Base-by-base conservation (phyloP, 805 yeast species). In the Yamadazyma nakazawae region DNA sequence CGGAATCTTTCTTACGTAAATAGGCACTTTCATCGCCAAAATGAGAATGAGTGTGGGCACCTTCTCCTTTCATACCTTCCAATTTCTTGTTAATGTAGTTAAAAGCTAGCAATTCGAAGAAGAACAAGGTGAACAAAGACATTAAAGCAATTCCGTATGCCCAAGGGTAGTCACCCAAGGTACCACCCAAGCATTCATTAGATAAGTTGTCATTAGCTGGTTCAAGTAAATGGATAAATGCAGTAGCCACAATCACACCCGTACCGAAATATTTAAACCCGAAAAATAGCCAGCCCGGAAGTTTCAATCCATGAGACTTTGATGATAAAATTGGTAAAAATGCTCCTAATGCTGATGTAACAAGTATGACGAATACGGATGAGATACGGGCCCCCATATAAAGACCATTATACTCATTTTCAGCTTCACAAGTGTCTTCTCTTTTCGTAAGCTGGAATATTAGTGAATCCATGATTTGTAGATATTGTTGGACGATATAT, bases 171-270 rank as follows among this genome's bases (percentile, higher is more conserved):
- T 61, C 70, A 3, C 51, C 68, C 57, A 79, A 79, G 0, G 76
- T 75, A 32, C 81, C 83, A 11, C 87, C 86, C 24, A 86, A 69
- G 67, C 94, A 86, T 9, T 68, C 76, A 40, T 77, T 58, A 1
- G 73, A 58, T 39, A 86, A 67, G 2, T 79, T 73, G 9, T 82
- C 85, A 48, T 72, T 63, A 3, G 94, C 92, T 0, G 89, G 92
- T 51, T 79, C 74, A 48, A 87, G 64, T 49, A 87, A 67, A 66
- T 87, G 95, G 26, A 87, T 81, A 56, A 87, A 85, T 0, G 91
- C 88, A 1, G 95, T 87, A 12, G 92, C 87, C 11, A 87, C 75
- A 57, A 87, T 87, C 41, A 87, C 92, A 46, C 95, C 95, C 2
- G 91, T 83, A 50, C 95, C 95, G 60, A 87, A 87, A 64, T 76